Base-by-base conservation (phyloP, 192 early-diverging fungal genomes). In the Backusella australiensis region DNA sequence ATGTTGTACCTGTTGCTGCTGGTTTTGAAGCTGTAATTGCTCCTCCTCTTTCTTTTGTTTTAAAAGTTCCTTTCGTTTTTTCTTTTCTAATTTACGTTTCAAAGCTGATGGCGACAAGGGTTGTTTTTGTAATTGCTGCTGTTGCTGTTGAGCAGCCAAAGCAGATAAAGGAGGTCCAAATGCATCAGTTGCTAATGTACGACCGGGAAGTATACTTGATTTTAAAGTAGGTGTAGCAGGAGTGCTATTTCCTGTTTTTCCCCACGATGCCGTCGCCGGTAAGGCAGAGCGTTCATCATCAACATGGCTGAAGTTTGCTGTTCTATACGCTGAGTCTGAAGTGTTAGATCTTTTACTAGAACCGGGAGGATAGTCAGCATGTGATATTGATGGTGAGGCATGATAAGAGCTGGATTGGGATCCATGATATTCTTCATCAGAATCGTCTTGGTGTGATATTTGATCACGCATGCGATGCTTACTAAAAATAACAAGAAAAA, bases 231-330 rank as follows among this genome's bases (percentile, higher is more conserved):
- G 82, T 23, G 82, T 83, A 14, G 59, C 75, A 3, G 82, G 82
- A 29, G 70, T 71, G 52, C 72, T 70, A 46, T 68, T 83, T 1
- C 75, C 72, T 36, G 83, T 72, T 36, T 83, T 86, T 8, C 85
- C 89, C 89, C 89, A 90, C 11, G 89, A 90, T 7, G 87, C 89
- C 12, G 89, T 90, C 11, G 86, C 85, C 44, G 89, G 89, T 34
- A 90, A 78, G 15, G 86, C 86, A 12, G 89, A 88, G 7, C 78
- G 79, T 21, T 83, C 82, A 26, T 83, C 82, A 6, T 77, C 75
- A 8, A 34, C 11, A 34, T 53, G 44, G 0, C 4, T 63, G 23
- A 2, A 63, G 4, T 29, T 29, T 8, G 23, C 12, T 14, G 56
- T 29, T 29, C 56, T 6, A 36, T 36, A n/a, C 4, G 29, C 36